Percentiles rank a stretch among this genome's conserved stretches.
Evolutionary conservation across 2,329 filamentous ascomycete species (phyloP).

Genomic region (Aplosporella prunicola): DNA sequence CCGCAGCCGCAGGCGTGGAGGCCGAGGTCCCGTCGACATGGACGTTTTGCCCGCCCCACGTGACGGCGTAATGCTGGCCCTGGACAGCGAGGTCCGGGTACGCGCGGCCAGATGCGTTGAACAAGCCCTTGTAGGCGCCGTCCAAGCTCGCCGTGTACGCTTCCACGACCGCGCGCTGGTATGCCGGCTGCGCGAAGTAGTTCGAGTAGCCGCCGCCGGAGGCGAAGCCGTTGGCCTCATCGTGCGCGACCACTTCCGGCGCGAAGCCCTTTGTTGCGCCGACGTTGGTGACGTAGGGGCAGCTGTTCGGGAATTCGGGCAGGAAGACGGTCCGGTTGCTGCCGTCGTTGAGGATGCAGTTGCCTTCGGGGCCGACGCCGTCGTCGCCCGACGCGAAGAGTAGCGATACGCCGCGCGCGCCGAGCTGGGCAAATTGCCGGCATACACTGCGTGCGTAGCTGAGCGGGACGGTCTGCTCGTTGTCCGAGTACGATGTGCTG

Average conservation of each 20-base stretch:
- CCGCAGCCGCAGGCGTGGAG: slow-evolving; percentile 49
- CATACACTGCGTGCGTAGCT: slow-evolving; percentile 55
- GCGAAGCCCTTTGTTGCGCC: slow-evolving; percentile 48
- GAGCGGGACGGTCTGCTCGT: slow-evolving; percentile 53
- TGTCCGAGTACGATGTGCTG: slow-evolving; percentile 57
- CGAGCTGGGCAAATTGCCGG: slow-evolving; percentile 54
- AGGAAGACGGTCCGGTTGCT: slow-evolving; percentile 46
- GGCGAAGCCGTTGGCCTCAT: slow-evolving; percentile 41
- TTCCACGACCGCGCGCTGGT: slow-evolving; percentile 37
- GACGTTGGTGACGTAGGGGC: slow-evolving; percentile 59
- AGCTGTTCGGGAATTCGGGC: slow-evolving; percentile 55
- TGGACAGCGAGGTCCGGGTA: slow-evolving; percentile 56
- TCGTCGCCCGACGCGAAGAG: slow-evolving; percentile 54
- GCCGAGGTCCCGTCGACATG: slow-evolving; percentile 45
- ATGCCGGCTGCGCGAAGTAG: slow-evolving; percentile 38
- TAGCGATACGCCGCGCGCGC: slow-evolving; percentile 57
- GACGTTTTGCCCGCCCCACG: slow-evolving; percentile 32
- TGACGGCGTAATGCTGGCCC: slow-evolving; percentile 40
- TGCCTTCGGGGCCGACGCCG: slow-evolving; percentile 43
- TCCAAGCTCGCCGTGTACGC: slow-evolving; percentile 36
- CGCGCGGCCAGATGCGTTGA: slow-evolving; percentile 45
- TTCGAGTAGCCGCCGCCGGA: slow-evolving; percentile 43
- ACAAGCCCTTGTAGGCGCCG: slow-evolving; percentile 39
- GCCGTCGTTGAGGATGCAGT: slow-evolving; percentile 52
- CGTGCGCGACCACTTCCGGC: slow-evolving; percentile 45